Base-by-base conservation (phyloP, 2,329 filamentous ascomycete genomes). In the Pseudogymnoascus sp. region DNA sequence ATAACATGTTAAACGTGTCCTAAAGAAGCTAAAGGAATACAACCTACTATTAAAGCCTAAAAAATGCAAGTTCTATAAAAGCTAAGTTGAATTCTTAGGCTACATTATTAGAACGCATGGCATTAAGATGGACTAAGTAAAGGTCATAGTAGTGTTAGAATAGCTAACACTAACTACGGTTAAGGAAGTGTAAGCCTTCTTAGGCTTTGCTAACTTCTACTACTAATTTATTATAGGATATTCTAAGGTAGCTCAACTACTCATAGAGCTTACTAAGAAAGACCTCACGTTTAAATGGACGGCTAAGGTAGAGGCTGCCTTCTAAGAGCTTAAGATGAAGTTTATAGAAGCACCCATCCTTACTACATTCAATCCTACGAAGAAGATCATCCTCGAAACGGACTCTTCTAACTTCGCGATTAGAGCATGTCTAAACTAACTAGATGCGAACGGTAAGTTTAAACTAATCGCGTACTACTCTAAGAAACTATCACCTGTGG, bases 171-270 rank as follows among this genome's bases (percentile, higher is more conserved):
- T 61, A 1, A 65, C 5, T 3, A 66, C 13, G 21, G 56, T 68
- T 14, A 65, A 67, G 26, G 65, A 74, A 2, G 61, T 74, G 4
- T 65, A 71, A 63, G 42, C 61, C 1, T 74, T 74, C 62, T 16
- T 74, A 14, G 65, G 68, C 0, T 75, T 74, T 63, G 62, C 65
- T 6, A 76, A 75, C 63, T 75, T 74, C 47, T 75, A 75, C 59
- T 7, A 64, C 44, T 38, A 64, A 13, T 76, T 75, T 64, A 72
- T 75, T 14, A 53, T 62, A 13, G 38, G 56, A 10, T 76, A 70
- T 62, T 68, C 65, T 6, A 26, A 24, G 21, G 2, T 53, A 31
- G 19, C 8, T n/a, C 2, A 26, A 1, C 44, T 1, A 26, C 14
- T 53, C 2, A 53, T 7, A 53, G 11, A 53, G 26, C 14, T 53